Percentiles rank a stretch among this genome's conserved stretches.
Evolutionary conservation across 495 filamentous ascomycete genomes (phyloP).

Genomic region (Trichocladium uniseriatum): DNA sequence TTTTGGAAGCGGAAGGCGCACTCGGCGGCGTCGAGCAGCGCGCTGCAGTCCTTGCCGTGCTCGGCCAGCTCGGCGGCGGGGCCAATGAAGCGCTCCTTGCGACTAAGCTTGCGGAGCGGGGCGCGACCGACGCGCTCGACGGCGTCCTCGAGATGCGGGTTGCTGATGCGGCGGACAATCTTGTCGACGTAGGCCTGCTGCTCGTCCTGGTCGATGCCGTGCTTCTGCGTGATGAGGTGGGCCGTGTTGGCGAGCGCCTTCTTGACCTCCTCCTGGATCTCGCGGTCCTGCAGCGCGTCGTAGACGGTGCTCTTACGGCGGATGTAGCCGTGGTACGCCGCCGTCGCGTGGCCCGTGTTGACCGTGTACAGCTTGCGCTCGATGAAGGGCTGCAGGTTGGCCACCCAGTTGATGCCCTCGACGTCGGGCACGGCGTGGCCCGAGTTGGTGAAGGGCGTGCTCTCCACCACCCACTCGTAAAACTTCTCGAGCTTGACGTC

Average conservation of each 20-base stretch:
- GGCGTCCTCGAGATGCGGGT: conserved; percentile 86
- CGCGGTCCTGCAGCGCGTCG: conserved; percentile 59
- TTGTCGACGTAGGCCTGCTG: conserved; percentile 85
- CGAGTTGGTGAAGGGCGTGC: conserved; percentile 55
- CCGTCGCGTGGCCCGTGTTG: conserved; percentile 96
- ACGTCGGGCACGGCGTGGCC: conserved; percentile 49
- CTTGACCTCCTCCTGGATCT: conserved; percentile 66
- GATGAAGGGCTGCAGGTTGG: conserved; percentile 86
- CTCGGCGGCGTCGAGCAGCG: conserved; percentile 66
- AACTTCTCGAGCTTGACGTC: conserved; percentile 96
- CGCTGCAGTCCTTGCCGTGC: conserved; percentile 56
- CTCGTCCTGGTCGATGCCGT: conserved; percentile 64
- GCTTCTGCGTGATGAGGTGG: conserved; percentile 74
- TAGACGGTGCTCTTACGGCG: conserved; percentile 76
- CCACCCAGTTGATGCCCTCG: conserved; percentile 83
- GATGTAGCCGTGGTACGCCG: conserved; percentile 88
- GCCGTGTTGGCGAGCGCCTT: conserved; percentile 73
- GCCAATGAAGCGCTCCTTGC: conserved; percentile 91
- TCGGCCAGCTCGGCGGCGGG: conserved; percentile 80
- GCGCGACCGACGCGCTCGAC: conserved; percentile 95
- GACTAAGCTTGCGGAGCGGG: conserved; percentile 81
- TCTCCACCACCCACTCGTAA: conserved; percentile 96
- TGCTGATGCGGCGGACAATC: conserved; percentile 86
- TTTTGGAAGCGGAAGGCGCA: conserved; percentile 90
- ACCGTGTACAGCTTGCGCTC: conserved; percentile 99